Conservation (phyloP, 805 yeast species). For the Blastobotrys terrestris region DNA sequence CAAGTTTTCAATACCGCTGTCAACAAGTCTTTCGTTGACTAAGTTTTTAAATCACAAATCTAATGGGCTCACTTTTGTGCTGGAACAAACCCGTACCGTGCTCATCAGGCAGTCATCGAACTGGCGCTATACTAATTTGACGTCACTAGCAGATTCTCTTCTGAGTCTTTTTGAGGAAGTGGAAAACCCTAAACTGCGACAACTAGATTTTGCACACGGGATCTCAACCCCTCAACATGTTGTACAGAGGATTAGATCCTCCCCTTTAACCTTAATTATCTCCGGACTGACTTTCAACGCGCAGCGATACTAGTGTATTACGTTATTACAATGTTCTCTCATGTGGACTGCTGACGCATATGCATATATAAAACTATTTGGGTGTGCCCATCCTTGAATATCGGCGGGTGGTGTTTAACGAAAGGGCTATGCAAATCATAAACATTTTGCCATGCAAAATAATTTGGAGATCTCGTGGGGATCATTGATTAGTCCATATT, state of each 20-base stretch:
- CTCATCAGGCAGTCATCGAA: not conserved
- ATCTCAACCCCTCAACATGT: not conserved
- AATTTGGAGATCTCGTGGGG: too few species aligned
- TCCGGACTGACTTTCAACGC: not conserved
- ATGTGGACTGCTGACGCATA: too few species aligned
- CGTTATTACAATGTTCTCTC: too few species aligned
- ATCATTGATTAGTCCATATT: too few species aligned
- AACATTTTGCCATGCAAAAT: too few species aligned
- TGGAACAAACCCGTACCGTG: not conserved
- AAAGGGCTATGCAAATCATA: too few species aligned
- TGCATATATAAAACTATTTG: too few species aligned
- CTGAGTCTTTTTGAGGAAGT: not conserved
- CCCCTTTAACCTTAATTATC: not conserved
- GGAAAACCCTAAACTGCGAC: not conserved
- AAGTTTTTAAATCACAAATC: not conserved
- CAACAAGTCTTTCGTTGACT: not conserved
- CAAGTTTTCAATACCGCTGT: not conserved
- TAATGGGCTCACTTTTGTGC: not conserved
- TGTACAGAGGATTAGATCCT: not conserved
- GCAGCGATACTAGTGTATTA: not conserved
- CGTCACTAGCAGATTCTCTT: not conserved
- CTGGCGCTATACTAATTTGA: not conserved
- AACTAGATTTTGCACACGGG: not conserved
- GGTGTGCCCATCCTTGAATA: too few species aligned
- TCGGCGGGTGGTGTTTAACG: too few species aligned